Percentiles rank a stretch among this genome's conserved stretches.
These are phyloP conservation scores for Stephania cephalantha DNA, from an alignment of 164 flowering plant genomes.

Conservation along the genomic window DNA sequence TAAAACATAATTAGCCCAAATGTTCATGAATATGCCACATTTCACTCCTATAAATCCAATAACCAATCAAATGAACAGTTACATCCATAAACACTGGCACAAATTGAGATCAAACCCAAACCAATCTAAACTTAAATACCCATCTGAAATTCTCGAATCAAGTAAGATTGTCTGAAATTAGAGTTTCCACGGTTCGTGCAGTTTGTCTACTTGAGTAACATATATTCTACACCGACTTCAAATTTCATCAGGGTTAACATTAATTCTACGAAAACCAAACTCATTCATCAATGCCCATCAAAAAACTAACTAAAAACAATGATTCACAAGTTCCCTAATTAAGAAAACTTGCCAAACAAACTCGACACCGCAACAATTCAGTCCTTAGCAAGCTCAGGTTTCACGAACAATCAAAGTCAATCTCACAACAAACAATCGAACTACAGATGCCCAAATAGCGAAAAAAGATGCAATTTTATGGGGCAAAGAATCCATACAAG, in stretches of 20 bases:
- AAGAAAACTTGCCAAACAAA: neutral
- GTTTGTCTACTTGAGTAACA: slow-evolving; percentile 2
- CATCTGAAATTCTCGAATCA: neutral
- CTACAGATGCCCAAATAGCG: neutral
- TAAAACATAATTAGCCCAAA: neutral
- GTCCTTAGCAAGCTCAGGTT: neutral
- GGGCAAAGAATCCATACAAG: slow-evolving; percentile 41
- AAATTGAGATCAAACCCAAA: neutral
- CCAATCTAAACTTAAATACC: neutral
- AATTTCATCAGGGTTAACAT: no score
- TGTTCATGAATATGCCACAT: neutral
- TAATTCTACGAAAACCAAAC: neutral
- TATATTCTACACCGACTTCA: no score
- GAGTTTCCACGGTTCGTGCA: neutral
- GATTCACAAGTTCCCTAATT: neutral
- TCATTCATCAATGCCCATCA: slow-evolving; percentile 1
- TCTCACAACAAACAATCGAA: neutral
- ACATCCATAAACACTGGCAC: neutral
- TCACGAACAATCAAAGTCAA: neutral
- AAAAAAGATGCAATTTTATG: neutral
- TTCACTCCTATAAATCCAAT: neutral
- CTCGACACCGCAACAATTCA: neutral
- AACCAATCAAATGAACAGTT: neutral
- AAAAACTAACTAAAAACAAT: neutral
- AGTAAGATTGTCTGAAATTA: neutral